Conservation (phyloP, 331 rosid species). For the Quercus phellos region DNA sequence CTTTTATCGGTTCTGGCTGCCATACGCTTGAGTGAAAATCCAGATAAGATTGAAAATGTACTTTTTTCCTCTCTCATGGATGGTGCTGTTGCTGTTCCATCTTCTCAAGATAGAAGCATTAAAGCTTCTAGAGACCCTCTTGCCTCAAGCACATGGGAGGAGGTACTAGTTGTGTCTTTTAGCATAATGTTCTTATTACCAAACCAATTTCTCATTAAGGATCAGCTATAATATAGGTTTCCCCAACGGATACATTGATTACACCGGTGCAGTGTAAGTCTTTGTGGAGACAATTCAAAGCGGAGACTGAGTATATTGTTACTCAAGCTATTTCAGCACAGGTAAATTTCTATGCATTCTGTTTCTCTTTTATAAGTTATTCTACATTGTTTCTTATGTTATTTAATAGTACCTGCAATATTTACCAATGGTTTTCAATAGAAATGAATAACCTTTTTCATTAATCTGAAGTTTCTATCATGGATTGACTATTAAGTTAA, state of each 20-base stretch:
- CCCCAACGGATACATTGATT: slow-evolving; percentile 53
- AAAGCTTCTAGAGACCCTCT: slow-evolving; percentile 54
- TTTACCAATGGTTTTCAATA: neutral
- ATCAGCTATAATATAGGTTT: slow-evolving; percentile 41
- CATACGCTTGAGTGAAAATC: slow-evolving; percentile 76
- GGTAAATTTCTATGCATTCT: slow-evolving; percentile 29
- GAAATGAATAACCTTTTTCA: neutral
- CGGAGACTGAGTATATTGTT: slow-evolving; percentile 71
- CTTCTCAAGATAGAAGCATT: slow-evolving; percentile 36
- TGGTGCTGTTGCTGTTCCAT: slow-evolving; percentile 35
- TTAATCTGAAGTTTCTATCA: neutral
- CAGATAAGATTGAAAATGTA: slow-evolving; percentile 56
- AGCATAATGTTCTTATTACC: slow-evolving; percentile 1
- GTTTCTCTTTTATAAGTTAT: neutral
- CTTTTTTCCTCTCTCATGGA: slow-evolving; percentile 55
- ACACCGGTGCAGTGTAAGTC: slow-evolving; percentile 84
- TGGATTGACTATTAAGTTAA: neutral
- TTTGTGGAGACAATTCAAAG: slow-evolving; percentile 84
- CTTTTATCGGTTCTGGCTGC: slow-evolving; percentile 78
- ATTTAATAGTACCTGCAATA: neutral
- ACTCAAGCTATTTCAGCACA: slow-evolving; percentile 88
- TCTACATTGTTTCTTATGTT: neutral
- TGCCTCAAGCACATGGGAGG: slow-evolving; percentile 87
- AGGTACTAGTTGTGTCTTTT: slow-evolving; percentile 47
- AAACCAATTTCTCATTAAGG: slow-evolving; percentile 8